Conservation (phyloP, 2,329 filamentous ascomycete genomes). For the Ophiocordyceps robertsii region DNA sequence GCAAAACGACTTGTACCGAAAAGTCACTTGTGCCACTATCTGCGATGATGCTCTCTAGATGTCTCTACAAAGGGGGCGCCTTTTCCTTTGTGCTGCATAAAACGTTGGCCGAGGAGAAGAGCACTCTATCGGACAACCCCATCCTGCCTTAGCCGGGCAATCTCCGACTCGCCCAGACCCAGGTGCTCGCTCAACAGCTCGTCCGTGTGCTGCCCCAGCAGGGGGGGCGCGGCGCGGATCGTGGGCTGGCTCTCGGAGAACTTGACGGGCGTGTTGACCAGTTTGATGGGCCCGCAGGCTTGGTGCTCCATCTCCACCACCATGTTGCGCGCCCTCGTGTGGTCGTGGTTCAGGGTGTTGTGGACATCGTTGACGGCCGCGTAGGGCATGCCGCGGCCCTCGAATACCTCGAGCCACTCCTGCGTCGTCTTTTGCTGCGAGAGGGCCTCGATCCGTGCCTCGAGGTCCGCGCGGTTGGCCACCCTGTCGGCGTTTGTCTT, state of each 20-base stretch:
- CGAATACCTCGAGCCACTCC: constrained; percentile 77
- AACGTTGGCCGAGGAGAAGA: background rate
- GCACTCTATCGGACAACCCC: constrained; percentile 49
- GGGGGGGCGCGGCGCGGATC: constrained; percentile 67
- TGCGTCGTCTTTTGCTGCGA: constrained; percentile 67
- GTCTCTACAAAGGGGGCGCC: too few species aligned
- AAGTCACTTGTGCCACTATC: too few species aligned
- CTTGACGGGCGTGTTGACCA: constrained; percentile 92
- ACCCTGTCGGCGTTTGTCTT: constrained; percentile 50
- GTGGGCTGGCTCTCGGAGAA: constrained; percentile 72
- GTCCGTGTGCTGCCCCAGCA: constrained; percentile 75
- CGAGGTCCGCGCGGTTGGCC: constrained; percentile 61
- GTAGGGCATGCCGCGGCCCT: constrained; percentile 85
- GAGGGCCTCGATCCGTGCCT: constrained; percentile 62
- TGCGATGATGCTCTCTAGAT: too few species aligned
- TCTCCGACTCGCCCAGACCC: constrained; percentile 42
- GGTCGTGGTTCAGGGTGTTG: constrained; percentile 67
- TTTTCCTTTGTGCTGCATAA: too few species aligned
- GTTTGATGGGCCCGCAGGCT: constrained; percentile 69
- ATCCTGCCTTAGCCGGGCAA: constrained; percentile 46
- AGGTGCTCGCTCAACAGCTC: constrained; percentile 57
- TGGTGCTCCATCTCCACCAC: constrained; percentile 77
- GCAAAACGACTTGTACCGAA: too few species aligned
- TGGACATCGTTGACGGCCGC: constrained; percentile 91
- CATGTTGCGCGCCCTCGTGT: constrained; percentile 79